Evolutionary conservation across 2,329 filamentous ascomycete species (phyloP), one percentile per base, ranked within the genome.

Genomic region (Ophiognomonia clavigignenti-juglandacearum): DNA sequence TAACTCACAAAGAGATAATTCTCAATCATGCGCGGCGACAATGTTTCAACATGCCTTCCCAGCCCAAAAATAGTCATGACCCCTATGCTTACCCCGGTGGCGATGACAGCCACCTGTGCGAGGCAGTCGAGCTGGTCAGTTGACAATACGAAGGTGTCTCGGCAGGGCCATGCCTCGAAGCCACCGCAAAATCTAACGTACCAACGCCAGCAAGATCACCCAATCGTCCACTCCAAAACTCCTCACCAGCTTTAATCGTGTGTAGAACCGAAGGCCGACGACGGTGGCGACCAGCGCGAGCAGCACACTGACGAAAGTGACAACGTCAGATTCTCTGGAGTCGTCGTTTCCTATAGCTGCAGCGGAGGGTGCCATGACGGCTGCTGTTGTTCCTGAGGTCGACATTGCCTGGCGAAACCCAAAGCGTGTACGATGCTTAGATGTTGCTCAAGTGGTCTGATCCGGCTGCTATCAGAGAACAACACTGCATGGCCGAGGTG

Each of bases 121-220:
- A 6, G 6, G 3, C 3, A 43, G 43, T 6, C 29, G 19, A n/a
- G 4, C 9, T 3, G 3, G 10, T 11, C 18, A 24, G 4, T 45
- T 16, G 31, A 20, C 9, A 18, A 23, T 11, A 20, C 34, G 24
- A 5, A 31, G 13, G 10, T 11, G n/a, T 31, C 29, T 31, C n/a
- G n/a, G n/a, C n/a, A n/a, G n/a, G n/a, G n/a, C n/a, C n/a, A n/a
- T n/a, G n/a, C n/a, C n/a, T n/a, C n/a, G n/a, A n/a, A n/a, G 29
- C 4, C 29, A 34, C 16, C 3, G 6, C 31, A 8, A 34, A 4
- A 16, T 7, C n/a, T 16, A 18, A 53, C 60, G 53, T 52, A 72
- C 70, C 54, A 67, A 70, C 10, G 70, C 70, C 26, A 66, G 36
- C 3, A 71, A 48, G 26, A 56, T 51, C 36, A 58, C 48, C 53